phyloP scores from a whole-genome alignment of 305 asterid genomes.

The Solanum chacoense region DNA sequence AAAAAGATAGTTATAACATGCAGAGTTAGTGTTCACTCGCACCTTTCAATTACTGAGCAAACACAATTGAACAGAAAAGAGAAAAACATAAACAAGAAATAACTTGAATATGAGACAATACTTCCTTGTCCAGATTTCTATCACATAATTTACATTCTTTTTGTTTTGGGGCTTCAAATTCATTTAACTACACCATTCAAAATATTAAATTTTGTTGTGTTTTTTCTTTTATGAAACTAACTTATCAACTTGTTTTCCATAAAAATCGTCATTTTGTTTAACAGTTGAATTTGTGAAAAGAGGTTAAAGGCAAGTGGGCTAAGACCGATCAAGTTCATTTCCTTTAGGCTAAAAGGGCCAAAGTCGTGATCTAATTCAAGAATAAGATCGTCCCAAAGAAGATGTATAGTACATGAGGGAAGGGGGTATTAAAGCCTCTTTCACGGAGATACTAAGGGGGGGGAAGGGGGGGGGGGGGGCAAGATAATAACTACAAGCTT shows the following conservation, averaged over 20 bases:
- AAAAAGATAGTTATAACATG: background rate
- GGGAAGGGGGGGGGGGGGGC: background rate
- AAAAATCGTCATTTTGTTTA: background rate
- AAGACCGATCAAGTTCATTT: background rate
- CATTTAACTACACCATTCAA: background rate
- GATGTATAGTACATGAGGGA: background rate
- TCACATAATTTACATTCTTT: background rate
- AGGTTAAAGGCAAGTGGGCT: background rate
- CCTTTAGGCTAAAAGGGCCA: background rate
- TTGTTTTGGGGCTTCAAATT: background rate
- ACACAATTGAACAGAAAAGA: background rate
- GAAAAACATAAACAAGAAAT: background rate
- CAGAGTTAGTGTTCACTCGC: background rate
- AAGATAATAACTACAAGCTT: background rate
- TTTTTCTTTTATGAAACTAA: background rate
- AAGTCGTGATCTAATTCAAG: background rate
- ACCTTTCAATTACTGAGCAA: background rate
- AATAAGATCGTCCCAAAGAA: background rate
- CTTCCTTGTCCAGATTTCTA: background rate
- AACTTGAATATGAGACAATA: background rate
- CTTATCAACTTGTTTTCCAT: background rate
- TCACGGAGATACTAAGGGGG: background rate
- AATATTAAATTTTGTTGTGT: background rate
- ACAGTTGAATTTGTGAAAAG: background rate
- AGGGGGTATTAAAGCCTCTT: background rate